Evolutionary conservation across 176 grass and related monocot species (phyloP).

Genomic region (Alloteropsis semialata): DNA sequence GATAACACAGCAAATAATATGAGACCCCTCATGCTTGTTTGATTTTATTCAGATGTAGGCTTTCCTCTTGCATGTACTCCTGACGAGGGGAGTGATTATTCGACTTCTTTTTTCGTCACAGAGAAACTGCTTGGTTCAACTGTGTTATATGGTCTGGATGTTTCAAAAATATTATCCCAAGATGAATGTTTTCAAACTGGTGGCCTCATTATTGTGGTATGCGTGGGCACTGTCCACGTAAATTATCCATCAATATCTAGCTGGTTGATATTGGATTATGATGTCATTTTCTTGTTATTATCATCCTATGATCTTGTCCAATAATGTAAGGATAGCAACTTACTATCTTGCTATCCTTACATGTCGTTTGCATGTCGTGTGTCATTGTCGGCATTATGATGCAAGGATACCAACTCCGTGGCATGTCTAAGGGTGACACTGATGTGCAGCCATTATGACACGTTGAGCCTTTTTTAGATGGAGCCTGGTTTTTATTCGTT

Average conservation of each 20-base stretch:
- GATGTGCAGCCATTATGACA: neutral
- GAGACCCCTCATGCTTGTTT: conserved; percentile 33
- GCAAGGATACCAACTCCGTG: too few species aligned
- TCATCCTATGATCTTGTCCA: neutral
- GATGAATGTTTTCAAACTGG: neutral
- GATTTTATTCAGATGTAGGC: conserved; percentile 43
- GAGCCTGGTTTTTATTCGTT: too few species aligned
- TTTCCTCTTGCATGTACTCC: conserved; percentile 35
- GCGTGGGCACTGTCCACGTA: neutral
- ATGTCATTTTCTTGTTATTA: neutral
- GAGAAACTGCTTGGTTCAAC: conserved; percentile 6
- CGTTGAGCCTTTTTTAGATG: too few species aligned
- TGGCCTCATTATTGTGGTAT: neutral
- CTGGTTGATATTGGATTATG: neutral
- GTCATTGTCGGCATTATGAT: neutral
- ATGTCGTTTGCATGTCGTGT: neutral
- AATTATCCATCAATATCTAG: neutral
- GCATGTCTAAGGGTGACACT: neutral
- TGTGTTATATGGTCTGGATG: neutral
- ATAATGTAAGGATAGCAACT: neutral
- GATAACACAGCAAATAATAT: conserved; percentile 48
- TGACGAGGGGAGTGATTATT: conserved; percentile 9
- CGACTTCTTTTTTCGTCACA: conserved; percentile 8
- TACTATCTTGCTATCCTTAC: too few species aligned
- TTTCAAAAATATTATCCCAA: neutral